These are phyloP conservation scores for Ascoidea tarda DNA, from an alignment of 805 yeast species.

Conservation along the genomic window DNA sequence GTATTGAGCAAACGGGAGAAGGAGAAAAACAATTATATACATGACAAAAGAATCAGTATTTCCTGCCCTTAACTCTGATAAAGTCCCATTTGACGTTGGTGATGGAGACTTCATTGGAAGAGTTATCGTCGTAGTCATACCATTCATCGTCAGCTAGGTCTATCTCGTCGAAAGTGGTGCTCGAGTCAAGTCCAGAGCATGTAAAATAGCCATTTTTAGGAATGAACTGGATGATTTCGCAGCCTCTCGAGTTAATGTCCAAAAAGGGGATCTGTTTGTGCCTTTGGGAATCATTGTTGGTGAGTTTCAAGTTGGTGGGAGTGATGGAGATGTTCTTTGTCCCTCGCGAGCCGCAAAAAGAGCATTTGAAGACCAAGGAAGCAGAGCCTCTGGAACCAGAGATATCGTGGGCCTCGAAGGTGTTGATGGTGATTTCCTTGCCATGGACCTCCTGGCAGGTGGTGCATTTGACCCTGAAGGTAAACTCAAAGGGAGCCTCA, in stretches of 20 bases:
- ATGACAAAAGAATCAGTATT: no score
- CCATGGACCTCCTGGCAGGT: conserved; percentile 68
- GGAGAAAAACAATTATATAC: no score
- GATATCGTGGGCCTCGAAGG: conserved; percentile 36
- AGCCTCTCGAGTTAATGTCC: conserved; percentile 76
- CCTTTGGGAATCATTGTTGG: no score
- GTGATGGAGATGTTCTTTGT: conserved; percentile 14
- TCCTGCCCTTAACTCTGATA: conserved; percentile 9
- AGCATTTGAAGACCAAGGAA: conserved; percentile 67
- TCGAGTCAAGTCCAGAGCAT: conserved; percentile 38
- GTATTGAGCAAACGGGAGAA: no score
- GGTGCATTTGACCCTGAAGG: conserved; percentile 62
- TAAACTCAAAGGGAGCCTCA: conserved; percentile 54
- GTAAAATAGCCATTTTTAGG: conserved; percentile 46
- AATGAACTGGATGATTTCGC: conserved; percentile 53
- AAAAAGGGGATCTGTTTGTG: conserved; percentile 26
- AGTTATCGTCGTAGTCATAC: conserved; percentile 89
- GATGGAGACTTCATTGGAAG: conserved; percentile 67
- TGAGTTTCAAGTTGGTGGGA: conserved; percentile 2
- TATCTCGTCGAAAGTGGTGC: conserved; percentile 42
- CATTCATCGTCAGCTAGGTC: conserved; percentile 76
- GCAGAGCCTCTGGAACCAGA: conserved; percentile 72
- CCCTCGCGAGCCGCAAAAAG: conserved; percentile 31
- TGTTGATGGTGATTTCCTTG: conserved; percentile 54
- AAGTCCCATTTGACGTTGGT: conserved; percentile 63